Evolutionary conservation across 108 stramenopile genomes (phyloP), one percentile per base, ranked within the genome.

Genomic region (Cyclotella sp.): DNA sequence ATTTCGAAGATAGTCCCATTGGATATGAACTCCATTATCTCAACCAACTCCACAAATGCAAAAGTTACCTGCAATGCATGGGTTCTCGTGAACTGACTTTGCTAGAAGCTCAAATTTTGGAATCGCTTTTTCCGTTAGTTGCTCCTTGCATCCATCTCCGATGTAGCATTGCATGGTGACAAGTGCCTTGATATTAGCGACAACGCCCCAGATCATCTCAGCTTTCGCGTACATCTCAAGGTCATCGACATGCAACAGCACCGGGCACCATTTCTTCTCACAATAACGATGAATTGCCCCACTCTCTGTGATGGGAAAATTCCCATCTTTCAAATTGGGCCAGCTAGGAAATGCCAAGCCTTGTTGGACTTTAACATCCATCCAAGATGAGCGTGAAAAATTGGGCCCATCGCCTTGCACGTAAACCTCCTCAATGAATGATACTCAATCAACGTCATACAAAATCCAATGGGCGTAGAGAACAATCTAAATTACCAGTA

Each of bases 201-300:
- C 21, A 22, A 72, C 43, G 1, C 57, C 70, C 70, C 70, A 72
- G 16, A 43, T 0, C 70, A 72, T 72, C 44, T 72, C 70, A 10
- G 70, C 49, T 29, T 72, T 72, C 16, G 54, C 70, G 41, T 72
- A 72, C 57, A 61, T 27, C 57, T 72, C 44, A 7, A 10, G 41
- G 22, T 72, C 70, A 47, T 72, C 57, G 1, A 49, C 24, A 43
- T 55, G 29, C 39, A 72, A 34, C 55, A 72, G 70, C 40, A 43
- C 70, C 0, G 70, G 70, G 70, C 70, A 72, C 70, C 70, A 72
- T 18, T 72, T 72, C 58, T 59, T 72, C 7, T 57, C 70, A 43
- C 70, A 72, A 34, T 72, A 72, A 22, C 58, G 51, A 60, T 72
- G 70, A 61, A 72, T 72, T 1, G 70, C 70, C 1, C 15, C 55